A percentile compares a stretch with the other conserved stretches of the same genome.
phyloP scores from a whole-genome alignment of 2,329 filamentous ascomycete genomes.

The Aspergillus udagawae region DNA sequence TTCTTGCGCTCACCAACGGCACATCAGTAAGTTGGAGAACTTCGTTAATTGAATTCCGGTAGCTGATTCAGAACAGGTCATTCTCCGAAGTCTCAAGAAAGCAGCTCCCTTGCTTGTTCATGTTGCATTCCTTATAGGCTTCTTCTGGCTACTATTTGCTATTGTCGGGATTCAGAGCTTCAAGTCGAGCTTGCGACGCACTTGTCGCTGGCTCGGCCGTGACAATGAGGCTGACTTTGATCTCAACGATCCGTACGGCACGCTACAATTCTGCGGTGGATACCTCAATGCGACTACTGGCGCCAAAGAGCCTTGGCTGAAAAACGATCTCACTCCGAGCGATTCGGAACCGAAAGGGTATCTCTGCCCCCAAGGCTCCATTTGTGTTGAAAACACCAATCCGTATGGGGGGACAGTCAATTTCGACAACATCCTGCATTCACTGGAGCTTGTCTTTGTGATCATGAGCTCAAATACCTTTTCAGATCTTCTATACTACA shows the following conservation, averaged over 20 bases:
- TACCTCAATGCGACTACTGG: slow-evolving; percentile 62
- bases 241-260: slow-evolving; percentile 51
- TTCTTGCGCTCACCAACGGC: slow-evolving; percentile 88
- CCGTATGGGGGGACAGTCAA: slow-evolving; percentile 83
- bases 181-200: slow-evolving; percentile 73
- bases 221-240: slow-evolving; percentile 37
- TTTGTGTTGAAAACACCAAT: slow-evolving; percentile 74
- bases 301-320: slow-evolving; percentile 63
- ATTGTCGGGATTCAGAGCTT: slow-evolving; percentile 97
- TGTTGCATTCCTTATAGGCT: slow-evolving; percentile 88
- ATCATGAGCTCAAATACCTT: slow-evolving; percentile 99
- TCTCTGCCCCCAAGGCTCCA: slow-evolving; percentile 76
- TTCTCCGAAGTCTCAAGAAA: slow-evolving; percentile 90
- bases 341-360: slow-evolving; percentile 68
- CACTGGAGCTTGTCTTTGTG: slow-evolving; percentile 90
- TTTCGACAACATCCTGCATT: slow-evolving; percentile 93
- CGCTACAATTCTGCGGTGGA: slow-evolving; percentile 80
- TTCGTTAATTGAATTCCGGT: background rate
- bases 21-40: slow-evolving; percentile 64
- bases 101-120: slow-evolving; percentile 87
- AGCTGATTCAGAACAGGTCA: slow-evolving; percentile 58
- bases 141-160: slow-evolving; percentile 97
- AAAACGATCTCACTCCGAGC: slow-evolving; percentile 50
- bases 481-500: slow-evolving; percentile 89
- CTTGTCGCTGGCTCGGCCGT: slow-evolving; percentile 74